Evolutionary conservation across 2,329 filamentous ascomycete genomes (phyloP).

Genomic region (Taxawa tesnikishii): DNA sequence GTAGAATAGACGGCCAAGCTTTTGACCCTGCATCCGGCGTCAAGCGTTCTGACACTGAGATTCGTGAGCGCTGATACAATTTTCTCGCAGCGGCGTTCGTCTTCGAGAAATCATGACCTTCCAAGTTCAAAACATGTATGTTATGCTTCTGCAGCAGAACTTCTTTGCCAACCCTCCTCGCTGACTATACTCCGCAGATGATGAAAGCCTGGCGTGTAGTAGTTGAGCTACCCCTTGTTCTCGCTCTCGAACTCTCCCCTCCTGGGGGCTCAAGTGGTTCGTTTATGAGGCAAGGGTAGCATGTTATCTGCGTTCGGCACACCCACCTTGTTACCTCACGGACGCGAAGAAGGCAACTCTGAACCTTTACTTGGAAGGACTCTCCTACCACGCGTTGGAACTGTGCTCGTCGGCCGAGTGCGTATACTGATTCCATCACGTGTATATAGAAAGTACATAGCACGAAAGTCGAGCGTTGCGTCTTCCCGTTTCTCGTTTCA

Average conservation of each 20-base stretch:
- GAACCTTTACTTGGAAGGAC: slow-evolving; percentile 50
- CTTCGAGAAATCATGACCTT: slow-evolving; percentile 69
- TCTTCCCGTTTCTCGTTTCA: too few species aligned
- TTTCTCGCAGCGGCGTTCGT: slow-evolving; percentile 18
- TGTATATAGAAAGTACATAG: slow-evolving; percentile 1
- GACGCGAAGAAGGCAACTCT: slow-evolving; percentile 98
- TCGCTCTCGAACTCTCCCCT: slow-evolving; percentile 72
- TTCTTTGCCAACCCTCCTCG: slow-evolving; percentile 22
- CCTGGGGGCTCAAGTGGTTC: slow-evolving; percentile 82
- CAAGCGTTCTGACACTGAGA: background rate
- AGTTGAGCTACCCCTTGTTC: slow-evolving; percentile 68
- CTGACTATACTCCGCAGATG: slow-evolving; percentile 50
- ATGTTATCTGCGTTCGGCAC: slow-evolving; percentile 99
- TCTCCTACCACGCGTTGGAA: slow-evolving; percentile 7
- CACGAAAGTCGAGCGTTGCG: too few species aligned
- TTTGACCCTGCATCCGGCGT: too few species aligned
- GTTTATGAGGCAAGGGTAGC: slow-evolving; percentile 52
- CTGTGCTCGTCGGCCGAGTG: background rate
- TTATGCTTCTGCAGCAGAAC: slow-evolving; percentile 14
- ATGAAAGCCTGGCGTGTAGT: slow-evolving; percentile 98
- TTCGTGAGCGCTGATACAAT: background rate
- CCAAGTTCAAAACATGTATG: slow-evolving; percentile 98
- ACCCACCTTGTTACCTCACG: slow-evolving; percentile 94
- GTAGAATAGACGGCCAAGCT: too few species aligned
- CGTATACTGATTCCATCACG: background rate